Conservation (phyloP, 257 asterid species). For the Solanum piurae region DNA sequence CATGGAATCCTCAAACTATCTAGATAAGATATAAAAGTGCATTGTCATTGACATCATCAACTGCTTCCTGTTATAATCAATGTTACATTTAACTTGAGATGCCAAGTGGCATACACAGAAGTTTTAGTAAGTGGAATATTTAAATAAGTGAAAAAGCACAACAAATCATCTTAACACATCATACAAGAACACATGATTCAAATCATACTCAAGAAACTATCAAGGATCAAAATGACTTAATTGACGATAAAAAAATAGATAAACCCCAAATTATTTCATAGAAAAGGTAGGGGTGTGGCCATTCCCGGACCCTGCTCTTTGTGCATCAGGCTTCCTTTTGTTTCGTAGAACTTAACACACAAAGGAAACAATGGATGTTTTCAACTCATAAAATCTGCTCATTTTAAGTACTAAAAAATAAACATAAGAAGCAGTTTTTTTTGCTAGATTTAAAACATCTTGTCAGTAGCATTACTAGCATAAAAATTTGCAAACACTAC, state of each 20-base stretch:
- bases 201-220: neutral
- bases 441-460: neutral
- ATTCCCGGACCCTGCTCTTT: neutral
- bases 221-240: neutral
- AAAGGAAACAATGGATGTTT: neutral
- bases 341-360: neutral
- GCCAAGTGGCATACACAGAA: neutral
- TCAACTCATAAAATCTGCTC: neutral
- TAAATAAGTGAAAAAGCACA: neutral
- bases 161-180: neutral
- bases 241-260: neutral
- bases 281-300: neutral
- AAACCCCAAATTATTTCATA: neutral
- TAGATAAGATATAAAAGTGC: neutral
- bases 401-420: neutral
- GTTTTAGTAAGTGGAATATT: neutral
- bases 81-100: neutral
- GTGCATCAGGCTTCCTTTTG: neutral
- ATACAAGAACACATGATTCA: neutral
- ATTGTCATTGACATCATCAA: neutral
- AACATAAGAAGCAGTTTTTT: neutral
- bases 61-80: neutral
- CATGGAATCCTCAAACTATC: neutral
- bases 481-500: neutral
- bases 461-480: neutral